Base-by-base conservation (phyloP, 306 rosid species). In the Sesbania bispinosa region DNA sequence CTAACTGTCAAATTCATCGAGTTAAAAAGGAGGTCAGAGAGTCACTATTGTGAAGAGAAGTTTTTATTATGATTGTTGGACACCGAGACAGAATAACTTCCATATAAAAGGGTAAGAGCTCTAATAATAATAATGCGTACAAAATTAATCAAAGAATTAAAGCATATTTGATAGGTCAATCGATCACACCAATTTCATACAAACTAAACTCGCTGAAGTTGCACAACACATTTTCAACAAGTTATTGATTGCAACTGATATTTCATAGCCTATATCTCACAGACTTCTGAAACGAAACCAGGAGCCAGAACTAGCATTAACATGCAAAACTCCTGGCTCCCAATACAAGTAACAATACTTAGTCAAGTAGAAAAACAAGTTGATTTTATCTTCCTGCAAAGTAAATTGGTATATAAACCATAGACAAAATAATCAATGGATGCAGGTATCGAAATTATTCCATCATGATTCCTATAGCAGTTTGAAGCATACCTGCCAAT, bases 401-500 rank as follows among this genome's bases (percentile, higher is more conserved):
- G 45, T 13, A 57, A 55, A 29, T 50, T 26, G 36, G 38, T 35
- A 19, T 2, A 21, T 7, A 33, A 47, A 27, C 55, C 1, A 21
- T 16, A 9, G 47, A 27, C 7, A 48, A 24, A 47, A 42, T 29
- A 39, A 54, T 46, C 19, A 38, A 62, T 23, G 41, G 78, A 46
- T 62, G 61, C 45, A 45, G 11, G 59, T 19, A 27, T 18, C 46
- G 46, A 43, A 71, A 62, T 43, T 32, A 42, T 19, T 27, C 43
- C 35, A 39, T 15, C 38, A 32, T 27, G 0, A 21, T 54, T 55
- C 30, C 20, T 21, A 39, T 23, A 71, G 73, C 43, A 76, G 41
- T n/a, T 43, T 38, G 53, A 5, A 36, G 20, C 77, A 64, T 76
- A 93, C 98, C 98, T 90, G 98, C 98, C 98, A 93, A 80, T 93